Percentiles rank a stretch among this genome's conserved stretches.
phyloP scores from a whole-genome alignment of 345 rosid genomes.

The Rhizophora mangle region DNA sequence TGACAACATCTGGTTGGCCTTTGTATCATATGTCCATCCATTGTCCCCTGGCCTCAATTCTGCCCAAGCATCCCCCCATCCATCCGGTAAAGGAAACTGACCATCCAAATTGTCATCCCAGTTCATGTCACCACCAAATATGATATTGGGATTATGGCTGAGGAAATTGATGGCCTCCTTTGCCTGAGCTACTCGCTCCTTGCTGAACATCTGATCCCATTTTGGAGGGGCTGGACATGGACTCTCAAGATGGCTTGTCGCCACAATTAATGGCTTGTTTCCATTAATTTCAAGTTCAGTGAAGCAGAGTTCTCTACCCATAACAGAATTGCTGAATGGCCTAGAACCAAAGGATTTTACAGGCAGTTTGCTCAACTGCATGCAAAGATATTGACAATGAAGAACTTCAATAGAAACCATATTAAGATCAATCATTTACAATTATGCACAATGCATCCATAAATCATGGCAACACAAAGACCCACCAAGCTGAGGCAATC shows the following conservation, averaged over 20 bases:
- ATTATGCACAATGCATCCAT: neutral
- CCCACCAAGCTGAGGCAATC: neutral
- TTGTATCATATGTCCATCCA: slow-evolving; percentile 92
- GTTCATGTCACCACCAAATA: slow-evolving; percentile 92
- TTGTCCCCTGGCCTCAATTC: slow-evolving; percentile 61
- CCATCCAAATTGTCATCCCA: slow-evolving; percentile 95
- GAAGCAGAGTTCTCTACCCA: slow-evolving; percentile 86
- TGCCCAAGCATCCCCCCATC: slow-evolving; percentile 83
- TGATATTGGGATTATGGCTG: slow-evolving; percentile 51
- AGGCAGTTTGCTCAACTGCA: slow-evolving; percentile 81
- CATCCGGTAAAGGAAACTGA: slow-evolving; percentile 57
- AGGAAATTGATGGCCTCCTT: slow-evolving; percentile 54
- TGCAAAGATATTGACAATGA: neutral
- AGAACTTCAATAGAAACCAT: neutral
- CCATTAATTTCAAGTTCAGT: slow-evolving; percentile 64
- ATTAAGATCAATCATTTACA: neutral
- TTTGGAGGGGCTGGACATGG: slow-evolving; percentile 89
- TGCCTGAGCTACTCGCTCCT: slow-evolving; percentile 84
- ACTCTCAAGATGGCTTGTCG: slow-evolving; percentile 98
- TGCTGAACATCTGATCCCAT: slow-evolving; percentile 97
- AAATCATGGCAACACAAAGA: neutral
- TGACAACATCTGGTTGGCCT: slow-evolving; percentile 79
- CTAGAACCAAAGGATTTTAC: slow-evolving; percentile 59
- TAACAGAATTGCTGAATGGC: slow-evolving; percentile 64
- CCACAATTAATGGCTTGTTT: slow-evolving; percentile 55